These are phyloP conservation scores for Periconia digitata DNA, from an alignment of 2,329 filamentous ascomycete genomes.

Conservation along the genomic window DNA sequence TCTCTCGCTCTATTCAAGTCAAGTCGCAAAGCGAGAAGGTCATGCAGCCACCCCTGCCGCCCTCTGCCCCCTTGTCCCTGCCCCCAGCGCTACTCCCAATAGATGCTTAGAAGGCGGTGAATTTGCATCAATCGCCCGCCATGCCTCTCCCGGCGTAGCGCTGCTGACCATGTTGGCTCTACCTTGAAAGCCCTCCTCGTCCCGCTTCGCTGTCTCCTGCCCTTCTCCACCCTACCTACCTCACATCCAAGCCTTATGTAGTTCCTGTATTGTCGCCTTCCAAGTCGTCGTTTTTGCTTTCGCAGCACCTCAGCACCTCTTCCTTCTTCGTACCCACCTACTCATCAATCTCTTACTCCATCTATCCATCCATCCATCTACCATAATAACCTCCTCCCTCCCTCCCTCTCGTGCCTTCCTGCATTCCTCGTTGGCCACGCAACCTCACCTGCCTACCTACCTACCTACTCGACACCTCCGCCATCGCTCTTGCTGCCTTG, in stretches of 20 bases:
- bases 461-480: conserved; percentile 9
- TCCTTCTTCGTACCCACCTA: conserved; percentile 7
- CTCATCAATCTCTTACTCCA: conserved; percentile 29
- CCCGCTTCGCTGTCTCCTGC: neutral
- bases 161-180: neutral
- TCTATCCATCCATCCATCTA: conserved; percentile 21
- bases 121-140: no score
- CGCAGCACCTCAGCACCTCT: conserved; percentile 29
- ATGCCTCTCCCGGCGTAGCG: neutral
- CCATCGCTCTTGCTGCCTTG: conserved; percentile 11
- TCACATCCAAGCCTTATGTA: conserved; percentile 9
- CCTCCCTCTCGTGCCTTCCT: conserved; percentile 13
- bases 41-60: no score
- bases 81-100: no score
- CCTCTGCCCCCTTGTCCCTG: no score
- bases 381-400: neutral
- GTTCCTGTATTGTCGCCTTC: conserved; percentile 7
- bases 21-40: no score
- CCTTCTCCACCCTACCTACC: neutral
- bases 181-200: neutral
- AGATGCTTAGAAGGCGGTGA: no score
- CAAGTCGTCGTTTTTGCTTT: conserved; percentile 21
- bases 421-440: conserved; percentile 23
- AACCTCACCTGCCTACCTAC: conserved; percentile 9
- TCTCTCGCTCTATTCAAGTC: no score